Evolutionary conservation across 129 eudicot species (phyloP), one percentile per base, ranked within the genome.

Genomic region (Logfia minima): DNA sequence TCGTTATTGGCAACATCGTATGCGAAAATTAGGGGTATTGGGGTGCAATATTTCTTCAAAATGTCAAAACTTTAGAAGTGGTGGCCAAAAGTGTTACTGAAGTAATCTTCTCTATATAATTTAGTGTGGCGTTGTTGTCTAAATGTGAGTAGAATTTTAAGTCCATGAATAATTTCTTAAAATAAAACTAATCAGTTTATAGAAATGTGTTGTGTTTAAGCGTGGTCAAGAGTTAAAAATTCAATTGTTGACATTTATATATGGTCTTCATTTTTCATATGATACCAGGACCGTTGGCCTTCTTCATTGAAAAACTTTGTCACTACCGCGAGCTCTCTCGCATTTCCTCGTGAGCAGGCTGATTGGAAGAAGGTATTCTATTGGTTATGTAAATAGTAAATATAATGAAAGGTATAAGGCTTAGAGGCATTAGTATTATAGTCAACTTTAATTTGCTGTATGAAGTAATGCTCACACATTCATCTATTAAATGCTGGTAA

Each of bases 261-360:
- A 6, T 66, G 43, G 22, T 41, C 64, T 53, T 59, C 77, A n/a
- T 51, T 51, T 77, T 71, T 59, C 51, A 74, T 53, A 55, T 67
- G 43, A 26, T 59, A 66, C 66, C 81, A 88, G 97, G 96, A 86
- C 41, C 77, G 86, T 71, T 90, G 93, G 97, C 97, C 97, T 75
- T 66, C 82, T 76, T 93, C 98, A 1, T 91, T 93, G 65, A 93
- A 89, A 59, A 83, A 87, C 21, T 93, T 84, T 75, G 65, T 93
- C 21, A 68, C 67, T 22, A 81, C 82, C n/a, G 32, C 74, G 24
- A 87, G 85, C 68, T 81, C 85, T 28, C 89, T 93, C 64, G 86
- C 88, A 55, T 84, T 85, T 86, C 86, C 92, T 51, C 89, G 98
- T 39, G 86, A 83, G 66, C 96, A 87, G 77, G 88, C 87, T 24